These are phyloP conservation scores for Mortierella alpina DNA, from an alignment of 192 early-diverging fungal genomes.

Conservation along the genomic window DNA sequence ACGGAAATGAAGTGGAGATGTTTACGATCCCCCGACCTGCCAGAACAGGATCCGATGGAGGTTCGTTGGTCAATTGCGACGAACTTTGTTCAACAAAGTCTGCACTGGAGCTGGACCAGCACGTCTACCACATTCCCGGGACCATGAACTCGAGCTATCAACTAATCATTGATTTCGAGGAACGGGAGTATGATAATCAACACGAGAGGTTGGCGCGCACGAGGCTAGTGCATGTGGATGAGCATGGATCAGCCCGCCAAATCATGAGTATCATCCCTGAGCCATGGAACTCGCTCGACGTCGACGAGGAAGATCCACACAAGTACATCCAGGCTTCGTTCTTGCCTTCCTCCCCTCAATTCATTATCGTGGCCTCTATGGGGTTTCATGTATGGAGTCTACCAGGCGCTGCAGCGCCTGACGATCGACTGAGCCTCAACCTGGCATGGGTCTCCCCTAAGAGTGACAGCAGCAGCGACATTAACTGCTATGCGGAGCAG, in stretches of 20 bases:
- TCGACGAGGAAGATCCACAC: constrained; percentile 9
- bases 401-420: neutral
- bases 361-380: neutral
- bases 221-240: neutral
- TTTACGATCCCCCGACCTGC: constrained; percentile 6
- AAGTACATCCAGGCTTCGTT: constrained; percentile 12
- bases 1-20: constrained; percentile 17
- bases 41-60: neutral
- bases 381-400: constrained; percentile 21
- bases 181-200: constrained; percentile 2
- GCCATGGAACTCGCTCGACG: constrained; percentile 6
- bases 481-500: neutral
- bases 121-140: constrained; percentile 2
- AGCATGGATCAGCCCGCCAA: neutral
- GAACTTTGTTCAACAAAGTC: neutral
- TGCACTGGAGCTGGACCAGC: neutral
- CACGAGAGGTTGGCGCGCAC: neutral
- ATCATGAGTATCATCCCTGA: constrained; percentile 10
- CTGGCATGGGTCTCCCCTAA: constrained; percentile 4
- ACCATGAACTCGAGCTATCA: neutral
- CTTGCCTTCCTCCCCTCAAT: constrained; percentile 4
- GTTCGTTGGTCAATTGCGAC: neutral
- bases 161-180: constrained; percentile 18
- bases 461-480: neutral
- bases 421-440: neutral